Evolutionary conservation across 1,284 basidiomycete genomes (phyloP).

Genomic region (Tilletia indica): DNA sequence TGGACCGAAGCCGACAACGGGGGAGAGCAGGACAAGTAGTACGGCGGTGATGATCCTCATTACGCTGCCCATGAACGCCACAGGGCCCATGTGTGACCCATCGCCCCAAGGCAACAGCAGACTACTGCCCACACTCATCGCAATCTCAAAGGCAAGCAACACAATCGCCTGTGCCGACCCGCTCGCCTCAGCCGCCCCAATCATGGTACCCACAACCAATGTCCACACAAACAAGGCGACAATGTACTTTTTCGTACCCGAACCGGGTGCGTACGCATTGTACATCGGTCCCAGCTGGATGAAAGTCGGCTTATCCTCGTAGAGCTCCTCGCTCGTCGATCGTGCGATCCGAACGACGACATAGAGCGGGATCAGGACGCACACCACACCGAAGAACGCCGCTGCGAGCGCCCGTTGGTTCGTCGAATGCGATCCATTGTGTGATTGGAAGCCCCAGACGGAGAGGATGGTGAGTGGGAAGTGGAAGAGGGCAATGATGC

Average conservation of each 20-base stretch:
- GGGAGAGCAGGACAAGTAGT: constrained; percentile 80
- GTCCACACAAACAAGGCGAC: constrained; percentile 77
- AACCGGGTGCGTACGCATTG: constrained; percentile 78
- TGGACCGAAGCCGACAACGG: constrained; percentile 64
- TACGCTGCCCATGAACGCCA: constrained; percentile 86
- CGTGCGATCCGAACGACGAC: constrained; percentile 73
- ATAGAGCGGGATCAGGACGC: constrained; percentile 72
- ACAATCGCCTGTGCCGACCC: constrained; percentile 88
- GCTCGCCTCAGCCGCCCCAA: constrained; percentile 83
- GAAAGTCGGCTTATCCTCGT: constrained; percentile 86
- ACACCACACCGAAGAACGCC: constrained; percentile 74
- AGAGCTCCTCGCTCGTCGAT: constrained; percentile 82
- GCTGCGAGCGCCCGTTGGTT: constrained; percentile 69
- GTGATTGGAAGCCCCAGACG: constrained; percentile 72
- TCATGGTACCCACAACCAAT: constrained; percentile 73
- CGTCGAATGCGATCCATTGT: constrained; percentile 61
- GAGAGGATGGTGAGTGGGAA: constrained; percentile 89
- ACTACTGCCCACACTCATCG: constrained; percentile 40
- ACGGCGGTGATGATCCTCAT: constrained; percentile 84
- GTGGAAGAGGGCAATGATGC: constrained; percentile 86
- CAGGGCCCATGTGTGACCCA: constrained; percentile 90
- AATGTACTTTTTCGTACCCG: constrained; percentile 81
- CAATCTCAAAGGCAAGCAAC: constrained; percentile 62
- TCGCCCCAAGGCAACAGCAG: constrained; percentile 90
- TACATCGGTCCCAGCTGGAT: constrained; percentile 91